Percentiles rank a stretch among this genome's conserved stretches.
Conservation (phyloP, 805 yeast genomes). For the Metschnikowia cubensis region DNA sequence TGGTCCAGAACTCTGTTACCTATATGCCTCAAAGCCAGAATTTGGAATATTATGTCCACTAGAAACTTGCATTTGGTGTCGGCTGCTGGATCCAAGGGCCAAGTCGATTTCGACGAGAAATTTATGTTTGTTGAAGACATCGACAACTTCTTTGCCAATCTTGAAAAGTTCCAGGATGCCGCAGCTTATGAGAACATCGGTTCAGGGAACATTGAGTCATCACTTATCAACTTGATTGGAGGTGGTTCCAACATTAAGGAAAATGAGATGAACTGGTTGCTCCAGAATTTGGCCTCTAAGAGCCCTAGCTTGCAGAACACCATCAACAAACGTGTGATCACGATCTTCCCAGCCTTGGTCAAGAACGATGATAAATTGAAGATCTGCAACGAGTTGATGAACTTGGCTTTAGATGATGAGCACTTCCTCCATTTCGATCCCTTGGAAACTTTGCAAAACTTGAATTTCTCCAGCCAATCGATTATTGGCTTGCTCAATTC, state of each 20-base stretch:
- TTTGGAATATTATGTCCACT: slow-evolving; percentile 29
- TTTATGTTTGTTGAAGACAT: slow-evolving; percentile 31
- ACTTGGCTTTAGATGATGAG: slow-evolving; percentile 49
- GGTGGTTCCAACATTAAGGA: slow-evolving; percentile 16
- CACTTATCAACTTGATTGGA: slow-evolving; percentile 57
- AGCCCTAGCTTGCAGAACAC: slow-evolving; percentile 32
- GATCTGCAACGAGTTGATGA: slow-evolving; percentile 46
- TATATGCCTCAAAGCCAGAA: slow-evolving; percentile 47
- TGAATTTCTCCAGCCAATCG: slow-evolving; percentile 51
- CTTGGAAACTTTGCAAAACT: slow-evolving; percentile 47
- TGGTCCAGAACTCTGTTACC: slow-evolving; percentile 40
- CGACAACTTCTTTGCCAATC: slow-evolving; percentile 27
- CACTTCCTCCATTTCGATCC: slow-evolving; percentile 30
- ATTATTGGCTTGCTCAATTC: slow-evolving; percentile 58
- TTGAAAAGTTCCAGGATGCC: slow-evolving; percentile 41
- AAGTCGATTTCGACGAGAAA: slow-evolving; percentile 30
- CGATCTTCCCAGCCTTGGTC: slow-evolving; percentile 53
- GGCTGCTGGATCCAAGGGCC: neutral
- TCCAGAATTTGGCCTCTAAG: slow-evolving; percentile 38
- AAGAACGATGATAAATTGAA: slow-evolving; percentile 52
- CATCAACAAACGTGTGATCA: slow-evolving; percentile 49
- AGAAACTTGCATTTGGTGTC: slow-evolving; percentile 13
- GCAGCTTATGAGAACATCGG: slow-evolving; percentile 43
- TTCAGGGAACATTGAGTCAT: slow-evolving; percentile 50
- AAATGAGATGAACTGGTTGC: slow-evolving; percentile 58